Base-by-base conservation (phyloP, 495 filamentous ascomycete species). In the Annulohypoxylon nitens region DNA sequence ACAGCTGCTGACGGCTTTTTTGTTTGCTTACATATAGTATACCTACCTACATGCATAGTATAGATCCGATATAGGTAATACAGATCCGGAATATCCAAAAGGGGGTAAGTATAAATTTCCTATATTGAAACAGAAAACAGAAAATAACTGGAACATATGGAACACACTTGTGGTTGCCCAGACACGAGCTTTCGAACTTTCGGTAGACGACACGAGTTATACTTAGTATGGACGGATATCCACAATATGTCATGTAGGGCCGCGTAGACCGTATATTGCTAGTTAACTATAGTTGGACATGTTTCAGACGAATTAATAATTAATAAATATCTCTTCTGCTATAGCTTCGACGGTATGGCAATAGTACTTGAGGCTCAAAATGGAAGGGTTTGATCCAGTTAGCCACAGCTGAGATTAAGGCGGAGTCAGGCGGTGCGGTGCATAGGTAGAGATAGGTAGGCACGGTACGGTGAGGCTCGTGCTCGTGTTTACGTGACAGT, bases 401-500 rank as follows among this genome's bases (percentile, higher is more conserved):
- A 18, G 33, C n/a, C 26, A 43, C 14, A 63, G 25, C 62, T 39
- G 53, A 47, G 62, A 45, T 47, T 50, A 64, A 61, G 54, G 61
- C 47, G 26, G 23, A 62, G 54, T 20, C 55, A 45, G 69, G 62
- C 62, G 54, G 36, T 64, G 63, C 63, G 58, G 30, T 30, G 30
- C 20, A 23, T 23, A 23, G 20, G 20, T 23, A 23, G 20, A 23
- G 20, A 23, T 23, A 23, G 20, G 20, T 23, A 23, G 20, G 20
- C 18, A 6, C 34, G 6, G 10, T 41, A 41, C 16, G 14, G 25
- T 66, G 61, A 61, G 66, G 66, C 71, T 69, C 71, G 71, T 74
- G 66, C 71, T 69, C 71, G 71, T 74, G 71, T 54, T 54, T 30
- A 16, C 10, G 5, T 65, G 71, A 64, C 57, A 74, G 62, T 61